phyloP scores from a whole-genome alignment of 2,329 filamentous ascomycete species.

The Paecilomyces sp. region DNA sequence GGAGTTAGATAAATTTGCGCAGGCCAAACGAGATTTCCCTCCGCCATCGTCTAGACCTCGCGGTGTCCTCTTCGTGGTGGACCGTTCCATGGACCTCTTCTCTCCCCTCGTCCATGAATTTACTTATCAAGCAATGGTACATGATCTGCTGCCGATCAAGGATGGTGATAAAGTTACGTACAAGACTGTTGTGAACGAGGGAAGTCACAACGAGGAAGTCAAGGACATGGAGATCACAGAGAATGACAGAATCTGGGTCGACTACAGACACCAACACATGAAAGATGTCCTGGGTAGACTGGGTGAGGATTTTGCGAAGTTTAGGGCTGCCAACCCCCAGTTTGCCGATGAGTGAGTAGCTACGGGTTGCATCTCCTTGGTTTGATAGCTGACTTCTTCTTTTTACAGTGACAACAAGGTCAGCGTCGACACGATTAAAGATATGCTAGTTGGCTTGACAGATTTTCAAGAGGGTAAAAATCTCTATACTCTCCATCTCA shows the following conservation, averaged over 20 bases:
- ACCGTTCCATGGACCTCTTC: slow-evolving; percentile 86
- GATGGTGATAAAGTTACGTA: slow-evolving; percentile 87
- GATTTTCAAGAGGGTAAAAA: slow-evolving; percentile 96
- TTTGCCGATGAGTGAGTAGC: slow-evolving; percentile 62
- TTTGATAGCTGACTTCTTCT: background rate
- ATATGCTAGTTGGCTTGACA: slow-evolving; percentile 91
- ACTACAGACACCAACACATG: slow-evolving; percentile 93
- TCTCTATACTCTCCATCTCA: slow-evolving; percentile 86
- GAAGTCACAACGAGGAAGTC: slow-evolving; percentile 60
- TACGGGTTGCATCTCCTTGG: background rate
- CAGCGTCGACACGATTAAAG: slow-evolving; percentile 84
- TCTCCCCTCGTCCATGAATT: slow-evolving; percentile 91
- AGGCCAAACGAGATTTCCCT: slow-evolving; percentile 78
- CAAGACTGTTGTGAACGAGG: slow-evolving; percentile 70
- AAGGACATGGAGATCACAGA: slow-evolving; percentile 91
- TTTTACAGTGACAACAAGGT: slow-evolving; percentile 56
- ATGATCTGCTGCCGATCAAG: slow-evolving; percentile 81
- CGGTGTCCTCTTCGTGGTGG: slow-evolving; percentile 77
- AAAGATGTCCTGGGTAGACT: slow-evolving; percentile 94
- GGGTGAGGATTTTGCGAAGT: slow-evolving; percentile 86
- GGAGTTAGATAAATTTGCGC: slow-evolving; percentile 81
- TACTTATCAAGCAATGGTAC: slow-evolving; percentile 97
- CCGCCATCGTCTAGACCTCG: slow-evolving; percentile 65
- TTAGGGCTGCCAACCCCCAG: slow-evolving; percentile 83
- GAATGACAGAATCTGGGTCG: slow-evolving; percentile 89